phyloP scores from a whole-genome alignment of 208 protist species.

The Trypanosoma theileri region DNA sequence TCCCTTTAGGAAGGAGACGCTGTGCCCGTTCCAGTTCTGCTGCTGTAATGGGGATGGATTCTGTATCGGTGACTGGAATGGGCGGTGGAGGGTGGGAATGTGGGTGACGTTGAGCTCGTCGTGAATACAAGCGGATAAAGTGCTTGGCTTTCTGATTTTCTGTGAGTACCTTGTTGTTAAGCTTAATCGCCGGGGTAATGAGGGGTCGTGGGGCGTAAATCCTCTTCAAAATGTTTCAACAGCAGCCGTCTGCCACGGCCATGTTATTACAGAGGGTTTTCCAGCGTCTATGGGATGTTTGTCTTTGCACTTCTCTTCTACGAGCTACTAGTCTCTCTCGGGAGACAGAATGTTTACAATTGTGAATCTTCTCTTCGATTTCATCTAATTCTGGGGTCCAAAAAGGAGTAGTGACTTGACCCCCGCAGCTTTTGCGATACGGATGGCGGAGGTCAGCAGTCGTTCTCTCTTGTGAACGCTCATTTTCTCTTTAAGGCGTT shows the following conservation, averaged over 20 bases:
- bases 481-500: background rate
- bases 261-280: background rate
- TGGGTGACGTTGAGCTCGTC: background rate
- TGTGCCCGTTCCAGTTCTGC: conserved; percentile 9
- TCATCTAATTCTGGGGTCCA: conserved; percentile 20
- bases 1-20: background rate
- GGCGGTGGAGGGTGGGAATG: background rate
- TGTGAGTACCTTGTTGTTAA: background rate
- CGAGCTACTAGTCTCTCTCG: background rate
- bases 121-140: conserved; percentile 1
- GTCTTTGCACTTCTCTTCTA: conserved; percentile 11
- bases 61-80: background rate
- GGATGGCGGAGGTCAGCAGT: background rate
- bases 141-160: background rate
- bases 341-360: background rate
- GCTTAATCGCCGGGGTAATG: background rate
- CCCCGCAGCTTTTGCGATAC: background rate
- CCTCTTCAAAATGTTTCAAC: conserved; percentile 7
- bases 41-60: background rate
- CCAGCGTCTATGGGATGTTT: background rate
- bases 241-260: background rate
- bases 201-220: conserved; percentile 1
- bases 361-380: conserved; percentile 12
- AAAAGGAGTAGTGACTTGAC: background rate
- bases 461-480: background rate